These are phyloP conservation scores for Nepenthes alata DNA, from an alignment of 179 eudicot genomes.

Conservation along the genomic window DNA sequence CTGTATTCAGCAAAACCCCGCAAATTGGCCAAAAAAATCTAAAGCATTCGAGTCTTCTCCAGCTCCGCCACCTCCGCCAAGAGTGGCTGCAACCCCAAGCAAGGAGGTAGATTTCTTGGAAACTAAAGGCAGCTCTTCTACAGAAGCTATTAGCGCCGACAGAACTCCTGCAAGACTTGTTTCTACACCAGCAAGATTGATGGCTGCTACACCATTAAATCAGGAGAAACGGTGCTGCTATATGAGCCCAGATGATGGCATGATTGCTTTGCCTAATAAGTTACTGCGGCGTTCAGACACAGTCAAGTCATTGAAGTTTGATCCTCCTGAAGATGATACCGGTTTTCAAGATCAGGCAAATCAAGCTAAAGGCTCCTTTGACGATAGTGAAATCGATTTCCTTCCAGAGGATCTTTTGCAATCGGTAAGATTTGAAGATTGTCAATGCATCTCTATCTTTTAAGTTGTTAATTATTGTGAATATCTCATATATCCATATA, in stretches of 20 bases:
- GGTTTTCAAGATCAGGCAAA: slow-evolving; percentile 19
- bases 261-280: slow-evolving; percentile 24
- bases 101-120: background rate
- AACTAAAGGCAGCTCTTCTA: slow-evolving; percentile 5
- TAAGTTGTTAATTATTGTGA: background rate
- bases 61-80: slow-evolving; percentile 3
- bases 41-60: slow-evolving; percentile 5
- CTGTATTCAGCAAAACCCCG: background rate
- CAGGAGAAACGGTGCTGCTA: slow-evolving; percentile 38
- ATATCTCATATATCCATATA: too few relatives aligned
- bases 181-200: slow-evolving; percentile 41
- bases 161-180: slow-evolving; percentile 36
- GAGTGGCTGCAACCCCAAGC: slow-evolving; percentile 26
- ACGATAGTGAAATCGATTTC: slow-evolving; percentile 32
- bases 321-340: slow-evolving; percentile 28
- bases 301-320: slow-evolving; percentile 49
- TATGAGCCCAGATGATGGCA: slow-evolving; percentile 41
- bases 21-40: background rate
- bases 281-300: slow-evolving; percentile 36
- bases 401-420: slow-evolving; percentile 51
- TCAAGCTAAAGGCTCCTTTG: slow-evolving; percentile 11
- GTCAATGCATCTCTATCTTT: background rate
- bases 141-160: slow-evolving; percentile 3
- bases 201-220: slow-evolving; percentile 49
- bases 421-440: slow-evolving; percentile 40